These are phyloP conservation scores for Leptodermis oblonga DNA, from an alignment of 257 asterid species.

Conservation along the genomic window DNA sequence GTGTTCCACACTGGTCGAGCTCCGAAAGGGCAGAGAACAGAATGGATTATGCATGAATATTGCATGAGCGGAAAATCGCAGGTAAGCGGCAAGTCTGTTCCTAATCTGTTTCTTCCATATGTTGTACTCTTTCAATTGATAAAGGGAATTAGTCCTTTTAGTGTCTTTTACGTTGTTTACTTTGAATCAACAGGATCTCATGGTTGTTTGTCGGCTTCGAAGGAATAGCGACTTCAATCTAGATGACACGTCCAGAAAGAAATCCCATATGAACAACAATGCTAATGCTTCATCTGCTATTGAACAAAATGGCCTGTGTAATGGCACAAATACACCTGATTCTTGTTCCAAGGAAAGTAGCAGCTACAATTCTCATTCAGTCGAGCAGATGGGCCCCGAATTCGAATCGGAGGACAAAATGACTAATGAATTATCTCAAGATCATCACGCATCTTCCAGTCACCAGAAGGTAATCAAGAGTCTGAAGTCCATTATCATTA, in stretches of 20 bases:
- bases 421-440: slow-evolving; percentile 23
- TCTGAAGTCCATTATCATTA: not conserved
- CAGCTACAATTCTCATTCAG: slow-evolving; percentile 51
- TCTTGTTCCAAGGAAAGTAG: slow-evolving; percentile 54
- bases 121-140: not conserved
- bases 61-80: slow-evolving; percentile 51
- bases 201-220: slow-evolving; percentile 78
- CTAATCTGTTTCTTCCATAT: not conserved
- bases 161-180: slow-evolving; percentile 1
- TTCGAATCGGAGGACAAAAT: slow-evolving; percentile 46
- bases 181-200: slow-evolving; percentile 43
- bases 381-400: slow-evolving; percentile 42
- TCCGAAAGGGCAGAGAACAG: slow-evolving; percentile 80
- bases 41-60: slow-evolving; percentile 96
- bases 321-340: slow-evolving; percentile 30
- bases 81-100: slow-evolving; percentile 21
- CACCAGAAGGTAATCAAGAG: slow-evolving; percentile 32
- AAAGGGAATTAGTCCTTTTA: not conserved
- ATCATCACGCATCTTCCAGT: slow-evolving; percentile 21
- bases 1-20: slow-evolving; percentile 92
- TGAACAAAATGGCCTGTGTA: slow-evolving; percentile 31
- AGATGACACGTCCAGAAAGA: slow-evolving; percentile 30
- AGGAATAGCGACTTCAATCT: slow-evolving; percentile 64
- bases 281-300: slow-evolving; percentile 27
- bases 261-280: slow-evolving; percentile 14